Evolutionary conservation across 2,329 filamentous ascomycete genomes (phyloP).

Genomic region (Chaetomium strumarium): DNA sequence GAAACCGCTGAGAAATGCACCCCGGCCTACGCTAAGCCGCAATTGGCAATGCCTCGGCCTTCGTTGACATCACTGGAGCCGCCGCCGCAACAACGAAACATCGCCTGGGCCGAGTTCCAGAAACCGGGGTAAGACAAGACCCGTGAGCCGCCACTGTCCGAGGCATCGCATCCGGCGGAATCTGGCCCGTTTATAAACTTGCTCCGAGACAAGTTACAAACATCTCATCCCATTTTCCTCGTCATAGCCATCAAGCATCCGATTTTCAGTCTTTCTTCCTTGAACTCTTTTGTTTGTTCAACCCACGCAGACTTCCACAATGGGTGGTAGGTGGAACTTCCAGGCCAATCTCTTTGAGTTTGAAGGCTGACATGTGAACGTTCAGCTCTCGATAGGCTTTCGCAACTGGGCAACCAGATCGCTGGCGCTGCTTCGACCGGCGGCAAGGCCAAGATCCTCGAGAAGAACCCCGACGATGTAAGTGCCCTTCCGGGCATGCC

Average conservation of each 20-base stretch:
- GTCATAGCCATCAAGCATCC: not conserved
- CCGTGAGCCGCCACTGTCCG: slow-evolving; percentile 10
- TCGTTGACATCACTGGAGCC: slow-evolving; percentile 27
- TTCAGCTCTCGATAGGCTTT: slow-evolving; percentile 51
- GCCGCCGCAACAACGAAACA: slow-evolving; percentile 4
- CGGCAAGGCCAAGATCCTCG: slow-evolving; percentile 50
- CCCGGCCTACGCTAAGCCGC: slow-evolving; percentile 20
- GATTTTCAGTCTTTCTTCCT: not conserved
- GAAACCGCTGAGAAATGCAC: slow-evolving; percentile 16
- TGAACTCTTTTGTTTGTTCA: not conserved
- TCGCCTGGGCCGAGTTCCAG: slow-evolving; percentile 13
- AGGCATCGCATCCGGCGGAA: slow-evolving; percentile 8
- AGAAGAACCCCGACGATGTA: slow-evolving; percentile 65
- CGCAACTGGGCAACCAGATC: slow-evolving; percentile 58
- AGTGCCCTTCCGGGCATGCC: slow-evolving; percentile 20
- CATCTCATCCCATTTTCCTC: not conserved
- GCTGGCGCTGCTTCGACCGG: slow-evolving; percentile 36
- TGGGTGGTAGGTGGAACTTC: slow-evolving; percentile 21
- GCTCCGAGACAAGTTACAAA: not conserved
- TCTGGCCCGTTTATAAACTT: slow-evolving; percentile 6
- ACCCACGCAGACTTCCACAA: slow-evolving; percentile 13
- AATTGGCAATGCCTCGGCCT: slow-evolving; percentile 26
- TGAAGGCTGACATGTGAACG: slow-evolving; percentile 5
- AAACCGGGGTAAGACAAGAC: not conserved
- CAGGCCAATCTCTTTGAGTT: not conserved